Evolutionary conservation across 2,329 filamentous ascomycete genomes (phyloP), one percentile per base, ranked within the genome.

Genomic region (Beauveria varroae): DNA sequence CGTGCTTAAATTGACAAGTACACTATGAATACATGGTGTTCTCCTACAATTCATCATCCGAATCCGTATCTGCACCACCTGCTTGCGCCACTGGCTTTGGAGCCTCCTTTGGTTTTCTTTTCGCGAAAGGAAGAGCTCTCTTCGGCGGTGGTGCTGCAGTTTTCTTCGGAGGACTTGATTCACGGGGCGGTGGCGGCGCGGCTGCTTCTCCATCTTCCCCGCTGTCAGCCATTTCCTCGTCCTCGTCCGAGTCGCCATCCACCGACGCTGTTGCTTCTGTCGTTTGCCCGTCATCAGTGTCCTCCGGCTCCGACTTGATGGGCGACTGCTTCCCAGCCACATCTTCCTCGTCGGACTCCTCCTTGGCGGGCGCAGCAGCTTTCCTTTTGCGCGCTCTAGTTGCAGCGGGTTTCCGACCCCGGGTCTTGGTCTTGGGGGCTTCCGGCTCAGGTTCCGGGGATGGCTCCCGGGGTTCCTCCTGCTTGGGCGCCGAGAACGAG

Each of bases 311-410:
- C 52, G 67, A 66, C 62, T 66, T 72, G 63, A 67, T 63, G 28
- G 71, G 66, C 63, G 82, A 80, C 4, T 82, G 68, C 34, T 83
- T 79, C 79, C 84, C 84, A 61, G 72, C 74, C 3, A 18, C 47
- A 4, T 40, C 34, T 18, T 40, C 58, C 0, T 5, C 80, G 3
- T 80, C 78, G 2, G 72, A 75, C 12, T 74, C 75, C n/a, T 77
- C 76, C 5, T 73, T 68, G 26, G 72, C 72, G 20, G 70, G 70
- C 20, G 67, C 73, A 5, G 72, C 67, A 3, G 74, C 75, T 67
- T 86, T 86, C 43, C 84, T 75, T 69, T 86, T 86, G 1, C 72
- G 68, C 8, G 73, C 64, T 61, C 81, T 74, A 6, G 80, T 83
- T 24, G 65, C 62, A 2, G 65, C 67, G 16, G 69, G 65, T 43